Conservation (phyloP, 768 basidiomycete genomes). For the Auriscalpium vulgare region DNA sequence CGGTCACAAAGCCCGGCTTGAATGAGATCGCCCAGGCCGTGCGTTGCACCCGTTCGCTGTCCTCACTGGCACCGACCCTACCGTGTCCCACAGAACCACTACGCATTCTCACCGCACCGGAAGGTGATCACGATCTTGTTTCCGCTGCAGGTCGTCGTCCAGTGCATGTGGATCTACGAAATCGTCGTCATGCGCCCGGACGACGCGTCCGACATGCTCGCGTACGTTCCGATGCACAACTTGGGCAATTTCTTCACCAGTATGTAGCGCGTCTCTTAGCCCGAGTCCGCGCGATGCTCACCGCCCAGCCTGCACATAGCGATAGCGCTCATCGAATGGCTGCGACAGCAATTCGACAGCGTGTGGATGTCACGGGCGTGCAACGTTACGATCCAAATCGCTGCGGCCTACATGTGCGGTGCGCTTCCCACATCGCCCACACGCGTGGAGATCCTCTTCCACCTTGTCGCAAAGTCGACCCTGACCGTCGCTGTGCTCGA, state of each 20-base stretch:
- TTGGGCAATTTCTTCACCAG: constrained; percentile 27
- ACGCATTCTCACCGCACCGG: constrained; percentile 26
- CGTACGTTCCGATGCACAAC: constrained; percentile 24
- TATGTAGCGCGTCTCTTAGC: constrained; percentile 16
- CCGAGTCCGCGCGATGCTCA: not conserved
- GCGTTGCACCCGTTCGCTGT: not conserved
- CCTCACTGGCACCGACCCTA: not conserved
- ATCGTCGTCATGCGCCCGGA: constrained; percentile 15
- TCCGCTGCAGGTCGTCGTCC: constrained; percentile 21
- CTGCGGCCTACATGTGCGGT: constrained; percentile 27
- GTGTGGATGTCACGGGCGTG: constrained; percentile 23
- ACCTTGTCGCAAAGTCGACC: constrained; percentile 35
- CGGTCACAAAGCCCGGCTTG: constrained; percentile 23
- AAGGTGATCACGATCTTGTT: constrained; percentile 26
- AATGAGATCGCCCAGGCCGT: constrained; percentile 25
- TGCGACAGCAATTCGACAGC: constrained; percentile 16
- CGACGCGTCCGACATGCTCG: constrained; percentile 16
- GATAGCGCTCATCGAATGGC: constrained; percentile 26
- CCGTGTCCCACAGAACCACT: constrained; percentile 20
- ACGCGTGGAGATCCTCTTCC: constrained; percentile 25
- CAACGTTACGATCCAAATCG: constrained; percentile 30
- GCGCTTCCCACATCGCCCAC: constrained; percentile 16
- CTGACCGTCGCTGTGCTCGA: constrained; percentile 29
- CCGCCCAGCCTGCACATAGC: constrained; percentile 8
- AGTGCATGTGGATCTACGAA: constrained; percentile 22